Conservation (phyloP, 768 basidiomycete genomes). For the Kwoniella botswanensis region DNA sequence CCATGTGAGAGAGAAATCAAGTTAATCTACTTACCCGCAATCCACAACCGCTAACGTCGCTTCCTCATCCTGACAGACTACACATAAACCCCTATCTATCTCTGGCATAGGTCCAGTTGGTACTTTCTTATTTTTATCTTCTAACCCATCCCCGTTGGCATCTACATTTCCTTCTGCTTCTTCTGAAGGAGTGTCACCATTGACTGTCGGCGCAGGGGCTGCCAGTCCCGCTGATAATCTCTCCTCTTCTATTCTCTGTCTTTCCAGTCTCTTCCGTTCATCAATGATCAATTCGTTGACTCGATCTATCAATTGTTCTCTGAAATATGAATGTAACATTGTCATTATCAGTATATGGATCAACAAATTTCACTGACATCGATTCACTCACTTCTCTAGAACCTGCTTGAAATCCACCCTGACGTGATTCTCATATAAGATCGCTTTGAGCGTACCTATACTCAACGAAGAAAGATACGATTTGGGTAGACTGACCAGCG, state of each 20-base stretch:
- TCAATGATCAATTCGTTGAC: constrained; percentile 52
- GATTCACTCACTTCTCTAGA: constrained; percentile 70
- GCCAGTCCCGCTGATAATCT: constrained; percentile 32
- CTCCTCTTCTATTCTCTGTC: constrained; percentile 50
- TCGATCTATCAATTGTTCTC: constrained; percentile 50
- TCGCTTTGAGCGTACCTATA: constrained; percentile 73
- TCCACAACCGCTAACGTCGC: constrained; percentile 92
- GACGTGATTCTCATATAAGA: constrained; percentile 77
- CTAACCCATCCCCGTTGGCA: background rate
- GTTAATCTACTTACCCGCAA: constrained; percentile 72
- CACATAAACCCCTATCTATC: constrained; percentile 72
- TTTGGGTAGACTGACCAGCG: constrained; percentile 68
- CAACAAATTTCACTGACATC: accelerated
- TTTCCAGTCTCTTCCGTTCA: constrained; percentile 54
- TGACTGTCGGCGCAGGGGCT: constrained; percentile 4
- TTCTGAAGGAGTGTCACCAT: constrained; percentile 1
- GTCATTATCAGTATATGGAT: too few relatives aligned
- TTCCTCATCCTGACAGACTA: constrained; percentile 92
- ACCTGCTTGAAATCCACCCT: constrained; percentile 66
- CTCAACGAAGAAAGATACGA: constrained; percentile 68
- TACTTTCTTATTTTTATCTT: constrained; percentile 20
- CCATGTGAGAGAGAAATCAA: background rate
- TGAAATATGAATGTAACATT: background rate
- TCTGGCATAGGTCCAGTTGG: constrained; percentile 55
- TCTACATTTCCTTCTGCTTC: constrained; percentile 14